Percentiles rank a stretch among this genome's conserved stretches.
Conservation (phyloP, 768 basidiomycete species). For the Gautieria morchelliformis region DNA sequence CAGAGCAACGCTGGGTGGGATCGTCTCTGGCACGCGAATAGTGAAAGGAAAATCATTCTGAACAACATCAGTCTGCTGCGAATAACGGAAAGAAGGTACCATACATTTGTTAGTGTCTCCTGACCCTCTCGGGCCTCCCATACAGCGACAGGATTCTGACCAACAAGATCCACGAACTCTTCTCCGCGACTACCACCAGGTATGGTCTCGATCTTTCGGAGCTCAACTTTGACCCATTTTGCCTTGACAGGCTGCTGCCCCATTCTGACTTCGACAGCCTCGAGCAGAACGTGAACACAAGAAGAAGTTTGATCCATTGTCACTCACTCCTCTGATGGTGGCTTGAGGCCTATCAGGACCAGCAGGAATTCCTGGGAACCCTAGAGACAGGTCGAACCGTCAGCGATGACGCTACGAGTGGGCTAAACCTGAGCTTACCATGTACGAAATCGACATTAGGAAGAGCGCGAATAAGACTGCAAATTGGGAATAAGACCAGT, state of each 20-base stretch:
- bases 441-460: constrained; percentile 86
- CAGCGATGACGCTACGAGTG: background rate
- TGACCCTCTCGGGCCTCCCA: constrained; percentile 80
- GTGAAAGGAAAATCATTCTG: constrained; percentile 86
- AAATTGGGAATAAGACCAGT: background rate
- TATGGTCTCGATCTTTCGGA: constrained; percentile 82
- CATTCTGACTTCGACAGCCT: constrained; percentile 83
- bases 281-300: constrained; percentile 2
- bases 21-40: constrained; percentile 86
- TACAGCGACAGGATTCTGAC: constrained; percentile 70
- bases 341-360: constrained; percentile 70
- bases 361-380: constrained; percentile 86
- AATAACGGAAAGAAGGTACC: constrained; percentile 9
- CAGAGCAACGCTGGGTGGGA: constrained; percentile 77
- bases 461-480: constrained; percentile 72
- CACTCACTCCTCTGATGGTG: constrained; percentile 74
- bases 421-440: constrained; percentile 33
- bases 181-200: constrained; percentile 61
- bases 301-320: constrained; percentile 4
- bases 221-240: constrained; percentile 86
- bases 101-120: constrained; percentile 55
- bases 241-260: constrained; percentile 72
- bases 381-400: constrained; percentile 27
- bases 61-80: background rate
- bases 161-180: constrained; percentile 72